Base-by-base conservation (phyloP, 805 yeast genomes). In the Monosporozyma servazzii region DNA sequence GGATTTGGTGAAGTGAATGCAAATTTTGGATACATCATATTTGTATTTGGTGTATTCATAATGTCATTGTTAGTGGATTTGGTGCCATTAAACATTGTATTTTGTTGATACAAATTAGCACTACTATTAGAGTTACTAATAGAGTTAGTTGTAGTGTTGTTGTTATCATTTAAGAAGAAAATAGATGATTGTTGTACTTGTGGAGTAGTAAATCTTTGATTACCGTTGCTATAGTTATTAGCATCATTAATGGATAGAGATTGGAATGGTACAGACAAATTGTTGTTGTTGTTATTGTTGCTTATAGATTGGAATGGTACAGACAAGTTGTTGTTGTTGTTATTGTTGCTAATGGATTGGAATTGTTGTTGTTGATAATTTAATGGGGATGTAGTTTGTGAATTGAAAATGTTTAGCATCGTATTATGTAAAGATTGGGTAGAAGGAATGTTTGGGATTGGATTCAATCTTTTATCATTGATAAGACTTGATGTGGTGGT, bases 121-220 rank as follows among this genome's bases (percentile, higher is more conserved):
- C 55, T 53, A 42, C 59, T 56, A 33, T 53, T 54, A 43, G 50
- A 53, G 29, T 46, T 47, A 43, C 56, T 54, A 31, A 42, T 33
- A 18, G 37, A 15, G 13, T 13, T 33, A 15, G 30, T 50, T 17
- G 25, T 50, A 20, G 45, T 46, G 17, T 15, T 47, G 25, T 41
- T 49, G 11, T 48, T 47, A 25, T 17, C 48, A 31, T 31, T 46
- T 25, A 48, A 41, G 44, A 53, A 51, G 27, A 43, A 43, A 17
- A 41, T 21, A 8, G 49, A 47, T 8, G 51, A 39, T 33, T 53
- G 51, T 3, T 31, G 29, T 23, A 48, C 20, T 18, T 43, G 21
- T 27, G 48, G 33, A 17, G 46, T 25, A 21, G 48, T n/a, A 21
- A 30, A 30, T 13, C 39, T 31, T 20, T 25, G 47, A 9, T n/a